Base-by-base conservation (phyloP, 805 yeast genomes). In the Myxozyma melibiosi region DNA sequence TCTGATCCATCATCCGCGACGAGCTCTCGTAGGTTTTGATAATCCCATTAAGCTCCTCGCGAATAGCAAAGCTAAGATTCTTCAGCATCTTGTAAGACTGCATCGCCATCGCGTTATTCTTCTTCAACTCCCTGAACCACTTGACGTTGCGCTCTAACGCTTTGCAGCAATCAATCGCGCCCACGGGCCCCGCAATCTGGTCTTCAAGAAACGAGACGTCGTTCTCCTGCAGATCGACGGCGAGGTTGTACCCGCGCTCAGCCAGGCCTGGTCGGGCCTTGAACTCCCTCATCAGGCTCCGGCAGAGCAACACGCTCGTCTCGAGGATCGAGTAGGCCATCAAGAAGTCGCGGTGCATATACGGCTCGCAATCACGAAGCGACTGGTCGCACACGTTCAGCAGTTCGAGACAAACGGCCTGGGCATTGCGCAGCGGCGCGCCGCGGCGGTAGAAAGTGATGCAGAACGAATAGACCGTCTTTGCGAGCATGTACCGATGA, bases 311-410 rank as follows among this genome's bases (percentile, higher is more conserved):
- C 11, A 53, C 55, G 6, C 51, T 27, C 1, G 62, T 44, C 18
- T 57, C 62, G 22, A 57, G 43, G 37, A 46, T 49, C 16, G 50
- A 45, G 33, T 43, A 48, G 31, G 49, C 62, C 13, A 38, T 34
- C 48, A 53, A 31, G 34, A 53, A 57, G 27, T 53, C 58, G 14
- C 55, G 51, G 39, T 53, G 53, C 34, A 48, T 49, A 35, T 54
- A 47, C 18, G 51, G 52, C 16, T 16, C 8, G 25, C 44, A 34
- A 7, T 35, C 4, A n/a, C 39, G 20, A 5, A 49, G 41, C 18
- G 51, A 35, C 25, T 45, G 38, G 8, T 53, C 57, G 20, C 43
- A 44, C 9, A 39, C 51, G 1, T 39, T 35, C 25, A 58, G 47
- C 40, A 49, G 48, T 13, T 46, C 44, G n/a, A 58, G 40, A 25